These are phyloP conservation scores for Blastocystis sp. DNA, from an alignment of 352 stramenopile species.

Conservation along the genomic window DNA sequence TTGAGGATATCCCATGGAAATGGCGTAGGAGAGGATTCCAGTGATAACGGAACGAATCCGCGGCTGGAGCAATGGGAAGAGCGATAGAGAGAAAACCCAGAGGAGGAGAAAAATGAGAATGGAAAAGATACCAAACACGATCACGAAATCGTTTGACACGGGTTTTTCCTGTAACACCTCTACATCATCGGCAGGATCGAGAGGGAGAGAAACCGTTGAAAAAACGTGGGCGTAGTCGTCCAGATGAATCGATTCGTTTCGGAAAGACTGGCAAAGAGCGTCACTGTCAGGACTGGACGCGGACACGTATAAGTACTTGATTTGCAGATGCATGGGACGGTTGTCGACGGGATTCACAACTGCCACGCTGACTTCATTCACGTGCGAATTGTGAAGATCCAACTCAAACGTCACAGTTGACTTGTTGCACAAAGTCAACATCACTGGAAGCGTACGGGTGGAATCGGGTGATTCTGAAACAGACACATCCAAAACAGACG, in stretches of 20 bases:
- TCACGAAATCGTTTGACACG: background rate
- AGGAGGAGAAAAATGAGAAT: background rate
- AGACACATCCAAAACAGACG: background rate
- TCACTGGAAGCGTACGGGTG: background rate
- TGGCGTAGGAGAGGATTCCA: background rate
- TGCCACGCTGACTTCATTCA: constrained; percentile 1
- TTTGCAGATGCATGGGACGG: background rate
- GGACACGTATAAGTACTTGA: constrained; percentile 8
- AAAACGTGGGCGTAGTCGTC: background rate
- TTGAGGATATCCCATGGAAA: constrained; percentile 32
- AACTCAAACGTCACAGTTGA: background rate
- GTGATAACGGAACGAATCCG: background rate
- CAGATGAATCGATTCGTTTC: background rate
- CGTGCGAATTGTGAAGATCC: background rate
- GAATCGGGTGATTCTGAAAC: background rate
- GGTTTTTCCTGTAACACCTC: too few relatives aligned
- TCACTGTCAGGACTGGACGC: background rate
- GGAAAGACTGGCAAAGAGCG: background rate
- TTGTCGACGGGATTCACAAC: background rate
- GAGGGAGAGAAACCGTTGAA: too few relatives aligned
- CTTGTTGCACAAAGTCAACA: background rate
- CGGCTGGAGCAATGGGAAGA: background rate
- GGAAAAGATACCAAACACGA: background rate
- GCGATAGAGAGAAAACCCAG: background rate
- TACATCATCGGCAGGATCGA: too few relatives aligned